Percentiles rank a stretch among this genome's conserved stretches.
phyloP scores from a whole-genome alignment of 805 yeast species.

The Sungouiella blattae region DNA sequence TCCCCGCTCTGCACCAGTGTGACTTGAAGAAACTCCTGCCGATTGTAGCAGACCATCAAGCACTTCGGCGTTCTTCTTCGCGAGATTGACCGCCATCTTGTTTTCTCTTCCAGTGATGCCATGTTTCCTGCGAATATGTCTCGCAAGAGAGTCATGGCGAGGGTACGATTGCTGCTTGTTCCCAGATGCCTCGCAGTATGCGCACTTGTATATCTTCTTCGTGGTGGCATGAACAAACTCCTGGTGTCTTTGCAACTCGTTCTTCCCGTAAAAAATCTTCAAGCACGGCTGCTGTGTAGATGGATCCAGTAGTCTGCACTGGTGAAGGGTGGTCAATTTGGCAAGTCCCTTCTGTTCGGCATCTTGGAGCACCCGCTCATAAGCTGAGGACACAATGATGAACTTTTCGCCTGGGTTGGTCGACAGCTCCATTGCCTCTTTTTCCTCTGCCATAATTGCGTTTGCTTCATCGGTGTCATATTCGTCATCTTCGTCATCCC shows the following conservation, averaged over 20 bases:
- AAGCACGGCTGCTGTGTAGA: conserved; percentile 27
- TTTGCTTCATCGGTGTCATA: conserved; percentile 9
- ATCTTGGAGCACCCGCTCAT: conserved; percentile 11
- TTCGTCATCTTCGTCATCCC: conserved; percentile 9
- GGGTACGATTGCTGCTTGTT: conserved; percentile 40
- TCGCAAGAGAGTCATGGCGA: conserved; percentile 41
- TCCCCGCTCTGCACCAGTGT: too few species aligned
- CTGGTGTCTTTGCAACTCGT: conserved; percentile 41
- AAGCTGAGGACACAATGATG: conserved; percentile 9
- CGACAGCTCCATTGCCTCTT: background rate
- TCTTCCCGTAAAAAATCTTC: conserved; percentile 42
- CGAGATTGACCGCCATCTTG: conserved; percentile 42
- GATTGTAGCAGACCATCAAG: too few species aligned
- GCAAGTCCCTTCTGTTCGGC: conserved; percentile 7
- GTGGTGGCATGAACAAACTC: conserved; percentile 46
- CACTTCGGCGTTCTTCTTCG: conserved; percentile 39
- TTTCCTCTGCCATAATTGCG: conserved; percentile 5
- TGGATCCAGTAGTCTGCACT: conserved; percentile 39
- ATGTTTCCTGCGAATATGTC: conserved; percentile 43
- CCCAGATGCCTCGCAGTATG: conserved; percentile 34
- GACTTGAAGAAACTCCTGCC: too few species aligned
- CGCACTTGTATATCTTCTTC: conserved; percentile 39
- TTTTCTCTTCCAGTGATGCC: conserved; percentile 43
- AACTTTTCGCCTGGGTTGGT: background rate
- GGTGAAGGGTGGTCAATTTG: conserved; percentile 24